Evolutionary conservation across 176 grass and related monocot genomes (phyloP).

Genomic region (Otatea glauca): DNA sequence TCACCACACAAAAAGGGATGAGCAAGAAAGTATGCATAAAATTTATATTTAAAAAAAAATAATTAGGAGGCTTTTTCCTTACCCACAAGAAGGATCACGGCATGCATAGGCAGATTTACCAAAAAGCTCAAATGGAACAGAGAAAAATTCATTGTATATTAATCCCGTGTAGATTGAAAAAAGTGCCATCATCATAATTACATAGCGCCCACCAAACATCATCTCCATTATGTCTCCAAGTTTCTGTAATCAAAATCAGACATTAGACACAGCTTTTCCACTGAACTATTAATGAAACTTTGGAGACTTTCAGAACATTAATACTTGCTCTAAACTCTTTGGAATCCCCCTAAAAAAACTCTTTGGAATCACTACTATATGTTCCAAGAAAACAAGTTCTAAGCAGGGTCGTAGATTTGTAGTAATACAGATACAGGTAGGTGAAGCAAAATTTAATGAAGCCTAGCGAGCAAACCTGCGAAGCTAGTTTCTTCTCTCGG

Average conservation of each 20-base stretch:
- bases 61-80: conserved; percentile 32
- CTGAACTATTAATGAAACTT: not conserved
- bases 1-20: conserved; percentile 23
- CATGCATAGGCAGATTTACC: conserved; percentile 90
- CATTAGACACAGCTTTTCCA: conserved; percentile 28
- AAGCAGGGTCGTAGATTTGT: not conserved
- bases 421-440: not conserved
- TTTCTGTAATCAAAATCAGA: conserved; percentile 60
- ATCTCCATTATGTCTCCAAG: conserved; percentile 97
- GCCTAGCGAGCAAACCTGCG: conserved; percentile 61
- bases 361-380: not conserved
- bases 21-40: conserved; percentile 26
- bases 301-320: not conserved
- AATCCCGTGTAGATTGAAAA: conserved; percentile 98
- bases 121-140: conserved; percentile 92
- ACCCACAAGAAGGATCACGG: conserved; percentile 83
- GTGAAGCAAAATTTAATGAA: conserved; percentile 34
- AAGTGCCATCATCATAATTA: conserved; percentile 89
- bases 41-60: conserved; percentile 11
- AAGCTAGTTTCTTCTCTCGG: conserved; percentile 89
- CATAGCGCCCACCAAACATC: conserved; percentile 95
- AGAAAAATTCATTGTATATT: conserved; percentile 99
- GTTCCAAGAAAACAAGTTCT: not conserved
- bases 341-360: no score
- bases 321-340: not conserved